Evolutionary conservation across 1,284 basidiomycete species (phyloP), one percentile per base, ranked within the genome.

Genomic region (Fomes fomentarius): DNA sequence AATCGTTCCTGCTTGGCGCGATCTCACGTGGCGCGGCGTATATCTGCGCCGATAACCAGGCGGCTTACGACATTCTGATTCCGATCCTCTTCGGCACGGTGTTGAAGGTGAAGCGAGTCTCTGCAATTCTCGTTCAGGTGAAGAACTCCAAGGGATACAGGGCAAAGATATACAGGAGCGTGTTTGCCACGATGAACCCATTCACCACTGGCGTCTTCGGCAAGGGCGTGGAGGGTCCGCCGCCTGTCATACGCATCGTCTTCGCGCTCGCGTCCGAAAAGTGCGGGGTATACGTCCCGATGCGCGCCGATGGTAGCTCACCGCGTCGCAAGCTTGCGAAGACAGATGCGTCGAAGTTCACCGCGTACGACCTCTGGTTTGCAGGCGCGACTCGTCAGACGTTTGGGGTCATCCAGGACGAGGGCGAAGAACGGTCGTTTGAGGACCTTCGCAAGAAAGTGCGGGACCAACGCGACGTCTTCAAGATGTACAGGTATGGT

Each of bases 51-150:
- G 12, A 40, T 22, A 40, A 40, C 21, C 21, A 22, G 19, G 24
- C 21, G 22, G 39, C 21, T 4, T 9, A 24, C 39, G 39, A 40
- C 21, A 40, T 40, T 22, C 6, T 24, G 21, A 24, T 40, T 17
- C 39, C 24, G 11, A 24, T 24, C 9, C 21, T 40, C 19, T 24
- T 22, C 21, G 39, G 39, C 12, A 6, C 8, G 3, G 39, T 24
- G 11, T 17, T 26, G 24, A 4, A 2, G 31, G 26, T 30, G 34
- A 41, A 14, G 48, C 58, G 66, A 24, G 58, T 69, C 26, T 52
- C 55, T 17, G 65, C 59, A 11, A 60, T 71, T 45, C 31, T 71
- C 14, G 46, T 64, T 19, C 69, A 71, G 50, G 56, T 58, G 38
- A 72, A 64, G 60, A 71, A 69, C 41, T 61, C 67, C 25, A 41